Conservation (phyloP, 1,284 basidiomycete species). For the Ceratobasidium theobromae region DNA sequence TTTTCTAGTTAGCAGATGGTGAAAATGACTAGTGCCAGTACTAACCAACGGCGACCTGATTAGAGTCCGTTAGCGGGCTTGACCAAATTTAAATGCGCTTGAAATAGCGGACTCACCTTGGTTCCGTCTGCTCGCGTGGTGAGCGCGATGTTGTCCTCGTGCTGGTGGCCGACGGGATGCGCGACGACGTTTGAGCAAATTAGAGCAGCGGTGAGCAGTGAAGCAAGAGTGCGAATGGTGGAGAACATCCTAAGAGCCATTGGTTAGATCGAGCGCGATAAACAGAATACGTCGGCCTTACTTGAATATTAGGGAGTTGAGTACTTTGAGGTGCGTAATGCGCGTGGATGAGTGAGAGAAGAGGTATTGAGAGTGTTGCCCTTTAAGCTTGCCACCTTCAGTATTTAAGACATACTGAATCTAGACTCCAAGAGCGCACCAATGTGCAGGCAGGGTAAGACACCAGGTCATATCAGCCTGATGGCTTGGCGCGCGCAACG, state of each 20-base stretch:
- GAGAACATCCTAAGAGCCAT: background rate
- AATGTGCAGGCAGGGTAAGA: too few species aligned
- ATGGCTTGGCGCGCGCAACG: too few species aligned
- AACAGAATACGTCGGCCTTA: too few species aligned
- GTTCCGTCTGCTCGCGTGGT: background rate
- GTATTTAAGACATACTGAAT: too few species aligned
- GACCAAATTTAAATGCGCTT: background rate
- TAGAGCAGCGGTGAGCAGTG: background rate
- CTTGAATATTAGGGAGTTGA: too few species aligned
- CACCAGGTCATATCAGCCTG: too few species aligned
- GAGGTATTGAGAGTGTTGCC: too few species aligned
- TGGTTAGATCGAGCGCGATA: background rate
- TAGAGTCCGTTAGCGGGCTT: background rate
- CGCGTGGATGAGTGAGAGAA: too few species aligned
- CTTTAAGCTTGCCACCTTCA: too few species aligned
- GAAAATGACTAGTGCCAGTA: background rate
- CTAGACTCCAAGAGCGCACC: too few species aligned
- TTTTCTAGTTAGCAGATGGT: background rate
- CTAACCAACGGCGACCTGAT: background rate
- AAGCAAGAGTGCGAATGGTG: background rate
- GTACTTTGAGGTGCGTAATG: too few species aligned
- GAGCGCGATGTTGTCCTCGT: background rate
- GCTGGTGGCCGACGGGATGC: background rate
- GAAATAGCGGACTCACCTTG: background rate
- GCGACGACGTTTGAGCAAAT: background rate